phyloP scores from a whole-genome alignment of 129 eudicot species.

The Heracleum sosnowskyi region DNA sequence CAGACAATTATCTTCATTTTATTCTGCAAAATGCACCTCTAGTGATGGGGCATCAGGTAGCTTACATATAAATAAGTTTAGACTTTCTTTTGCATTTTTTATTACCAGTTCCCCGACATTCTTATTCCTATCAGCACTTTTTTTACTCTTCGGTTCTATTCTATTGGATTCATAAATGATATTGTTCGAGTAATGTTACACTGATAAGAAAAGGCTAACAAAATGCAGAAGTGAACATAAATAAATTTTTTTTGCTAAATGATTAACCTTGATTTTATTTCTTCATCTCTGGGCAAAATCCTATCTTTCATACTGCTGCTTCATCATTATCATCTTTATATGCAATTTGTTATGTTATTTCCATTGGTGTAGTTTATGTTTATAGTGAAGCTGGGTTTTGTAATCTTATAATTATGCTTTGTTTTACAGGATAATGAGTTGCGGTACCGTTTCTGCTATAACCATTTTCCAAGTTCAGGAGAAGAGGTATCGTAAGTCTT shows the following conservation, averaged over 20 bases:
- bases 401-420: background rate
- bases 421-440: constrained; percentile 65
- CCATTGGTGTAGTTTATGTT: background rate
- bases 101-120: background rate
- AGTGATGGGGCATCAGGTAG: constrained; percentile 91
- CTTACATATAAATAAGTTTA: background rate
- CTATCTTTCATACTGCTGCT: background rate
- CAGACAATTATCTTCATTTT: constrained; percentile 79
- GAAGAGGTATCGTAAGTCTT: constrained; percentile 86
- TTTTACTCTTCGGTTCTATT: background rate
- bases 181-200: too few relatives aligned
- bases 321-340: background rate
- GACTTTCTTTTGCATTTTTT: background rate
- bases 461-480: constrained; percentile 68
- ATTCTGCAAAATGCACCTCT: constrained; percentile 90
- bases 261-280: too few relatives aligned
- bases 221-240: too few relatives aligned
- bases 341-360: background rate
- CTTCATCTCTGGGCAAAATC: too few relatives aligned
- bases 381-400: background rate
- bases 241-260: too few relatives aligned
- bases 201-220: background rate
- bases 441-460: constrained; percentile 78
- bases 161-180: too few relatives aligned
- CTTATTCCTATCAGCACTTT: background rate